These are phyloP conservation scores for Benincasa hispida DNA, from an alignment of 306 rosid genomes.

Conservation along the genomic window DNA sequence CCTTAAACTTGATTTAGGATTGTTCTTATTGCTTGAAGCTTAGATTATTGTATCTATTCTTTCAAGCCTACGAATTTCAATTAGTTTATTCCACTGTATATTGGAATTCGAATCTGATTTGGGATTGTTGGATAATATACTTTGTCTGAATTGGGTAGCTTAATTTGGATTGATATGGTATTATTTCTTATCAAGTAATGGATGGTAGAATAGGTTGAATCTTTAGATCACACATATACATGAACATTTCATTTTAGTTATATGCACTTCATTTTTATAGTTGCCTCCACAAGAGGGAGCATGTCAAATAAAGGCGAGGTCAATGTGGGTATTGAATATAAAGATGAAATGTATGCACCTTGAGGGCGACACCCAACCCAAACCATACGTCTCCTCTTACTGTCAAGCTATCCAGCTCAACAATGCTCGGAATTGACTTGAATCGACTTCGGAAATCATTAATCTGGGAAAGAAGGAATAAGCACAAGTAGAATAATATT, in stretches of 20 bases:
- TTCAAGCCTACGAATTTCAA: no score
- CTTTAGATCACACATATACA: not conserved
- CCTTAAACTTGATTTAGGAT: no score
- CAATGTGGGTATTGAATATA: not conserved
- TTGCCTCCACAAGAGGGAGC: not conserved
- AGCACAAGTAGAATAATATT: not conserved
- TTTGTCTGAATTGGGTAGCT: no score
- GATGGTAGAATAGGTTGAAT: not conserved
- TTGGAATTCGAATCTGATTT: no score
- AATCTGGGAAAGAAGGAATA: constrained; percentile 32
- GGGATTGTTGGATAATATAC: no score
- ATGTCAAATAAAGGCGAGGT: not conserved
- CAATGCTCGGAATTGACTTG: constrained; percentile 48
- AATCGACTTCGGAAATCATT: constrained; percentile 51
- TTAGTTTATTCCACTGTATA: no score
- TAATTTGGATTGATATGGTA: no score
- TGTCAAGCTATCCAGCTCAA: constrained; percentile 49
- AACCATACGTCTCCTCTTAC: constrained; percentile 77
- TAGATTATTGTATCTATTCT: no score
- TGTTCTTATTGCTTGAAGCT: no score
- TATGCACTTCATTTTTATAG: not conserved
- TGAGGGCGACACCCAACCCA: constrained; percentile 44
- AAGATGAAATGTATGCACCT: constrained; percentile 27
- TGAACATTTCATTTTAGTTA: not conserved
- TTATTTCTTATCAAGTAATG: no score